Percentiles rank a stretch among this genome's conserved stretches.
phyloP scores from a whole-genome alignment of 805 yeast species.

The Lachancea dasiensis region DNA sequence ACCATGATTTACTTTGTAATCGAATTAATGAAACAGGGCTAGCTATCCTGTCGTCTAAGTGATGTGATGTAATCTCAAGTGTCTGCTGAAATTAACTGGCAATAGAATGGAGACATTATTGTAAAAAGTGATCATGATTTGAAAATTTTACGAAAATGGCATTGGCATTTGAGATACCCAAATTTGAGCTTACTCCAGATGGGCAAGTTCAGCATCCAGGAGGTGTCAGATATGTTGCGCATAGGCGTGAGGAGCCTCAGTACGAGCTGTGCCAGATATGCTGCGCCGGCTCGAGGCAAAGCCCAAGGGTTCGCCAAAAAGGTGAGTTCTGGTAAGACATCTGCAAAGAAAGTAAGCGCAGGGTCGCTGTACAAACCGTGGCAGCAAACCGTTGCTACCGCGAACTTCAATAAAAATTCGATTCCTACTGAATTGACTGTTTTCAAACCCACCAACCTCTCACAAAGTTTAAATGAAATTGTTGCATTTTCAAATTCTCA shows the following conservation, averaged over 20 bases:
- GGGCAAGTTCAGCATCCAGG: not conserved
- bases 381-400: slow-evolving; percentile 30
- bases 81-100: too few species aligned
- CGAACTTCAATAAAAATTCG: slow-evolving; percentile 28
- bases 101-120: too few species aligned
- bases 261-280: slow-evolving; percentile 15
- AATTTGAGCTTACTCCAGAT: not conserved
- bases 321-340: slow-evolving; percentile 14
- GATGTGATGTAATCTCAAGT: too few species aligned
- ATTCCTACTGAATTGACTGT: slow-evolving; percentile 18
- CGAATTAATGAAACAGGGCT: too few species aligned
- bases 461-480: slow-evolving; percentile 26
- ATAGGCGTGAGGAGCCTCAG: slow-evolving; percentile 16
- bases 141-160: too few species aligned
- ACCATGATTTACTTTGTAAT: too few species aligned
- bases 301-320: slow-evolving; percentile 30
- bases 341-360: slow-evolving; percentile 24
- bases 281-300: slow-evolving; percentile 25
- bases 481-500: slow-evolving; percentile 38
- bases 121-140: too few species aligned
- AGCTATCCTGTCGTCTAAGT: too few species aligned
- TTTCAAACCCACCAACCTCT: slow-evolving; percentile 16
- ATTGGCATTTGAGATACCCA: not conserved
- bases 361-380: slow-evolving; percentile 33
- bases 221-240: slow-evolving; percentile 16